These are phyloP conservation scores for Populus nigra DNA, from an alignment of 345 rosid genomes.

Conservation along the genomic window DNA sequence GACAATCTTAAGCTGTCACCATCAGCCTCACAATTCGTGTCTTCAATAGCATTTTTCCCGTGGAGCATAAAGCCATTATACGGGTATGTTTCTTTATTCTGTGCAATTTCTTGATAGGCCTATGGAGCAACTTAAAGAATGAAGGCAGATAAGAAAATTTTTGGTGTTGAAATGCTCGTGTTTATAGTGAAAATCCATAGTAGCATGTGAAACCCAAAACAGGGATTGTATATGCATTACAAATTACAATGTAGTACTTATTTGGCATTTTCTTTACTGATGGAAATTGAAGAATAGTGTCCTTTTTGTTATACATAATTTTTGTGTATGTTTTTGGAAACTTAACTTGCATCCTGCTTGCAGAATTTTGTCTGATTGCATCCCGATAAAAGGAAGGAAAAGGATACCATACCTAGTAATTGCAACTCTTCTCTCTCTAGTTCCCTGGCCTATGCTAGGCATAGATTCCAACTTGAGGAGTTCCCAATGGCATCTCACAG, in stretches of 20 bases:
- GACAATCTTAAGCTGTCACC: slow-evolving; percentile 88
- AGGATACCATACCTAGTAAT: slow-evolving; percentile 80
- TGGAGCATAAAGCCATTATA: slow-evolving; percentile 97
- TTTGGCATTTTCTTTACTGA: neutral
- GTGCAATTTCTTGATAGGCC: neutral
- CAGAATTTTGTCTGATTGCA: slow-evolving; percentile 90
- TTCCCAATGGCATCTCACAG: slow-evolving; percentile 57
- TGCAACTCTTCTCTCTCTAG: slow-evolving; percentile 71
- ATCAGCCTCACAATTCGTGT: slow-evolving; percentile 87
- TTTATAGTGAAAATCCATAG: neutral
- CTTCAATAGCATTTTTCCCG: slow-evolving; percentile 79
- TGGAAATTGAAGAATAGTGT: neutral
- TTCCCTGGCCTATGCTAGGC: slow-evolving; percentile 87
- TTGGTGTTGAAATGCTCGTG: neutral
- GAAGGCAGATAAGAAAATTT: neutral
- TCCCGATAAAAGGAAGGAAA: slow-evolving; percentile 80
- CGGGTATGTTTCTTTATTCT: slow-evolving; percentile 48
- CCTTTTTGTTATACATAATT: neutral
- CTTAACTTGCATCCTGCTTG: slow-evolving; percentile 13
- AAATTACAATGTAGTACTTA: neutral
- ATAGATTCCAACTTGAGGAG: slow-evolving; percentile 48
- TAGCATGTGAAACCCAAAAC: neutral
- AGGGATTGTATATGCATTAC: neutral
- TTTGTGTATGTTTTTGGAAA: slow-evolving; percentile 4
- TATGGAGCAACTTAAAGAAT: neutral